Evolutionary conservation across 179 eudicot species (phyloP), one percentile per base, ranked within the genome.

Genomic region (Drosera spatulata): DNA sequence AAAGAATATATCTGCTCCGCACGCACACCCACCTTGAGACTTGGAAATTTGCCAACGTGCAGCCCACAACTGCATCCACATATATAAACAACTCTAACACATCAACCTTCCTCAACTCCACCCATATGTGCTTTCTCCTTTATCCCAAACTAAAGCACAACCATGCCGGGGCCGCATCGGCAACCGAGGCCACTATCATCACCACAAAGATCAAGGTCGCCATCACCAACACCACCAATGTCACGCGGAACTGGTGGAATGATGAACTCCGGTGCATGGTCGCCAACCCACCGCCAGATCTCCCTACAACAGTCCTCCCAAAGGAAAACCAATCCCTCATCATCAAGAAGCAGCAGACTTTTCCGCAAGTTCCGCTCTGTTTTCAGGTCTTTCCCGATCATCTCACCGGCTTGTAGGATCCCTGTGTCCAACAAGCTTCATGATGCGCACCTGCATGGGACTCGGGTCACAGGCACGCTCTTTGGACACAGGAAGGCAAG

Each of bases 381-480:
- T 43, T 80, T 89, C 50, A 65, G 82, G 54, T 79, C 97, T 3
- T 82, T 89, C 62, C 97, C 97, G 2, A 80, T 84, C 54, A 80
- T 86, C 45, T 72, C 74, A n/a, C 86, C 95, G 1, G 68, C 83
- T 0, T 89, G 97, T 38, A 66, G 85, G 41, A 83, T 89, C 69
- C 95, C 95, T 1, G 67, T 66, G 10, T 56, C 57, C 0, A 61
- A 48, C 54, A 77, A 70, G 61, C 70, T 68, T 62, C 78, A 72
- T 15, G 77, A 71, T 47, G 79, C 81, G n/a, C 85, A 80, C n/a
- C 71, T 80, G 55, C 86, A 79, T 6, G 91, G 90, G 50, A 77
- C 76, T 7, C 79, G 87, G 3, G 61, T 90, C 61, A 86, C 93
- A 0, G 95, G 97, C 0, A 90, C 97, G 3, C 81, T 90, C 0